These are phyloP conservation scores for Phytophthora syringae DNA, from an alignment of 352 stramenopile species.

Conservation along the genomic window DNA sequence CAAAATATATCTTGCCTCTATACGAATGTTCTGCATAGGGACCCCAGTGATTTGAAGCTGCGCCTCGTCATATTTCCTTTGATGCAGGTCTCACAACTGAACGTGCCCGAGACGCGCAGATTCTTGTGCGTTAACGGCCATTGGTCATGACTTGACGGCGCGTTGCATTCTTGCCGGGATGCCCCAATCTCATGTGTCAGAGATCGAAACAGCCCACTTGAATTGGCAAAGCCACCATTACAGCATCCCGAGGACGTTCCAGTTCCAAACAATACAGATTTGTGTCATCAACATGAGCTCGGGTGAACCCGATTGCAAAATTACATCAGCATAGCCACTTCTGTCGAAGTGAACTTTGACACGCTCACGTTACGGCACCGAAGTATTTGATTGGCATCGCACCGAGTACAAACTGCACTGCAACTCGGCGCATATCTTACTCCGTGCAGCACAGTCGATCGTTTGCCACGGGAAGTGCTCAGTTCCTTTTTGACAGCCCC, in stretches of 20 bases:
- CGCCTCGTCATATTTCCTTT: constrained; percentile 5
- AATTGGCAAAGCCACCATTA: not conserved
- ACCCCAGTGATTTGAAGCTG: not conserved
- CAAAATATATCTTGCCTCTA: constrained; percentile 1
- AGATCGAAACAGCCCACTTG: not conserved
- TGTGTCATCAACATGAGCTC: not conserved
- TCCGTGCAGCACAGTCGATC: not conserved
- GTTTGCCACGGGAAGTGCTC: not conserved
- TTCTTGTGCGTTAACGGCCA: constrained; percentile 3
- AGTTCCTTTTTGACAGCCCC: constrained; percentile 16
- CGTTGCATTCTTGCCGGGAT: constrained; percentile 7
- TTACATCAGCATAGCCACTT: constrained; percentile 1
- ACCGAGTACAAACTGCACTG: constrained; percentile 6
- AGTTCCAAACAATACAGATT: constrained; percentile 4
- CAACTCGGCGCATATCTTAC: constrained; percentile 1
- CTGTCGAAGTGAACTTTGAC: constrained; percentile 6
- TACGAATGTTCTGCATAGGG: not conserved
- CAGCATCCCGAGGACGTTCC: not conserved
- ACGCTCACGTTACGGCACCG: not conserved
- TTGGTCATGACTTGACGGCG: constrained; percentile 5
- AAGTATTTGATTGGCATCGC: not conserved
- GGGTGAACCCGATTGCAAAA: not conserved
- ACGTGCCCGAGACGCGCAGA: not conserved
- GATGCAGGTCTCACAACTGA: constrained; percentile 10
- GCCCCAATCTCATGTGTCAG: constrained; percentile 1